These are phyloP conservation scores for Guillardia theta DNA, from an alignment of 78 protist species.

Conservation along the genomic window DNA sequence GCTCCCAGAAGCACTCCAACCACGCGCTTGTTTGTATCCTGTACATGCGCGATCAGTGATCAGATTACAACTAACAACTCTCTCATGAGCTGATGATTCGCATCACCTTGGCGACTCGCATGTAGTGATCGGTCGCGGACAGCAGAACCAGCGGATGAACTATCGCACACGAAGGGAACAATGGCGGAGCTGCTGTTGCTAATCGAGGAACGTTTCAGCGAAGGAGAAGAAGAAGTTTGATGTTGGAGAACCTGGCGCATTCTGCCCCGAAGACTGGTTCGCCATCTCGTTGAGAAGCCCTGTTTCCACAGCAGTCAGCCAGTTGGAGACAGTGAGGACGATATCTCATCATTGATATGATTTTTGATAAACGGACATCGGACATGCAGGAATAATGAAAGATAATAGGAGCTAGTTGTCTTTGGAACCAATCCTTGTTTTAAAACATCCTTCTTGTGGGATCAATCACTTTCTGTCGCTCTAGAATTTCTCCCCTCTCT, in stretches of 20 bases:
- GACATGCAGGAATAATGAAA: too few species aligned
- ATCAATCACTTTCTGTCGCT: too few species aligned
- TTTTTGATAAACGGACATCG: too few species aligned
- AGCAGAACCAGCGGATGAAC: conserved; percentile 96
- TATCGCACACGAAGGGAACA: not conserved
- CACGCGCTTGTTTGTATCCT: conserved; percentile 77
- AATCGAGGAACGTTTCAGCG: not conserved
- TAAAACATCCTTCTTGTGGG: too few species aligned
- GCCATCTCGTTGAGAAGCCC: not conserved
- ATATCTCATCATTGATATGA: not conserved
- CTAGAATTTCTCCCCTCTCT: too few species aligned
- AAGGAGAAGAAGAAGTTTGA: too few species aligned
- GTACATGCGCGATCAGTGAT: too few species aligned
- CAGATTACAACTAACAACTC: too few species aligned
- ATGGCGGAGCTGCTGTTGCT: not conserved
- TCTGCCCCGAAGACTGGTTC: not conserved
- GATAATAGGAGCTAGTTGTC: too few species aligned
- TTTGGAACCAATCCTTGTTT: too few species aligned
- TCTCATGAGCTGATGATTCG: too few species aligned
- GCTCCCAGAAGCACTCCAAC: conserved; percentile 93
- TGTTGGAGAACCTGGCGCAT: too few species aligned
- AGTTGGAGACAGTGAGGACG: not conserved
- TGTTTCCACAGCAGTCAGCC: not conserved
- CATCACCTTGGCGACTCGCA: conserved; percentile 57
- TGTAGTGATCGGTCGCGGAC: conserved; percentile 92